Percentiles rank a stretch among this genome's conserved stretches.
Evolutionary conservation across 768 basidiomycete genomes (phyloP).

Genomic region (Russula brevipes): DNA sequence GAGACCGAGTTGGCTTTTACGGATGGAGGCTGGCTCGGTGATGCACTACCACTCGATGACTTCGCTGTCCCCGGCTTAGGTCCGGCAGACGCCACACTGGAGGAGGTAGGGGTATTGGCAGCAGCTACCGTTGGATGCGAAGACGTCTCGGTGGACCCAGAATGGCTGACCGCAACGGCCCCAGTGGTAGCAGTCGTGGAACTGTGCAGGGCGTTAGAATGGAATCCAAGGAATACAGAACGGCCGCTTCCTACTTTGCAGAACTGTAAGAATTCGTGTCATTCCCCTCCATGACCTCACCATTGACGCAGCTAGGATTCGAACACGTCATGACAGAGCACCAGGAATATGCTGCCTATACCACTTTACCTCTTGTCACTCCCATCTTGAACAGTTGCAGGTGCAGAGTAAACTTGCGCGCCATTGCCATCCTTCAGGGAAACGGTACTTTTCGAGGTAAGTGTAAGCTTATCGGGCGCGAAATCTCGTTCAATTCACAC

Average conservation of each 20-base stretch:
- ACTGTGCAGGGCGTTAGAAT: background rate
- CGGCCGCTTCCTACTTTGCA: background rate
- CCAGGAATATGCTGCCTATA: background rate
- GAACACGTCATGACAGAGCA: background rate
- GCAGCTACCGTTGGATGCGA: background rate
- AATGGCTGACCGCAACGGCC: background rate
- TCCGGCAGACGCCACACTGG: background rate
- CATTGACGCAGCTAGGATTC: constrained; percentile 17
- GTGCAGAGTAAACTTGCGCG: constrained; percentile 45
- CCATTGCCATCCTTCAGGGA: constrained; percentile 58
- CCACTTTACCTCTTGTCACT: constrained; percentile 35
- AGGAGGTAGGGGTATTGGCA: background rate
- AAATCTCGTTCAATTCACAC: constrained; percentile 24
- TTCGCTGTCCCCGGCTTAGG: constrained; percentile 2
- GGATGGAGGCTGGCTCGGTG: constrained; percentile 25
- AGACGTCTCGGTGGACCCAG: background rate
- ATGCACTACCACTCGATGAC: background rate
- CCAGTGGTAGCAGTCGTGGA: background rate
- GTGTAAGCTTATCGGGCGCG: background rate
- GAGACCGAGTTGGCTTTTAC: constrained; percentile 33
- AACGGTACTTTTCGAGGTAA: constrained; percentile 40
- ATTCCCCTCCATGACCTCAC: constrained; percentile 12
- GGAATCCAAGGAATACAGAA: background rate
- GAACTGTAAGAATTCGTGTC: constrained; percentile 2
- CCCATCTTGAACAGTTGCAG: constrained; percentile 41